Percentiles rank a stretch among this genome's conserved stretches.
Conservation (phyloP, 441 rosid species). For the Metrosideros polymorpha region DNA sequence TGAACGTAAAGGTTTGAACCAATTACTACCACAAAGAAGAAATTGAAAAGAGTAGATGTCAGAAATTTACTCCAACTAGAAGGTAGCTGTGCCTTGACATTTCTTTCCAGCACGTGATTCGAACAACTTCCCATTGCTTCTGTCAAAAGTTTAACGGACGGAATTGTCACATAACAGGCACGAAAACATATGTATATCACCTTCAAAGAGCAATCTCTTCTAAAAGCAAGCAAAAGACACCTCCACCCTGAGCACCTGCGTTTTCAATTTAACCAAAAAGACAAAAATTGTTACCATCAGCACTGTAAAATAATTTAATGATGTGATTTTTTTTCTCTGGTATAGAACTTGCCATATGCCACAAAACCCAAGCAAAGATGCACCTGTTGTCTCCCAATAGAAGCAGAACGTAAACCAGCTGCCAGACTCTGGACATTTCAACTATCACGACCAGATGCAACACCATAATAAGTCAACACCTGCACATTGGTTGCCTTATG, state of each 20-base stretch:
- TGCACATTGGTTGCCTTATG: not conserved
- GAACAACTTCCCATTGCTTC: not conserved
- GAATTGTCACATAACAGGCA: not conserved
- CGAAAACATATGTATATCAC: not conserved
- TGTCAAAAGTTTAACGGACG: not conserved
- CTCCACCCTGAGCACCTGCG: not conserved
- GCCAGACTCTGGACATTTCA: not conserved
- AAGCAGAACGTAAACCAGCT: not conserved
- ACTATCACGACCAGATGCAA: not conserved
- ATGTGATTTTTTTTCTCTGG: not conserved
- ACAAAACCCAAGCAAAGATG: not conserved
- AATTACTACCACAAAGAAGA: not conserved
- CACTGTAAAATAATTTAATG: not conserved
- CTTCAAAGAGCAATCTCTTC: not conserved
- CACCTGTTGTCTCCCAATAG: not conserved
- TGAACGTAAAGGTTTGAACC: not conserved
- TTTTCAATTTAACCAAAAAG: not conserved
- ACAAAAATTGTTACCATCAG: not conserved
- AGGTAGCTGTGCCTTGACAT: not conserved
- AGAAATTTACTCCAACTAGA: not conserved
- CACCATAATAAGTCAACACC: not conserved
- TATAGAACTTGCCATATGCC: not conserved
- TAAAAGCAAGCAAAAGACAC: not conserved
- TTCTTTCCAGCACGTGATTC: not conserved
- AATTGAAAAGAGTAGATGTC: not conserved